These are phyloP conservation scores for Dichomitus squalens DNA, from an alignment of 1,284 basidiomycete species.

Conservation along the genomic window DNA sequence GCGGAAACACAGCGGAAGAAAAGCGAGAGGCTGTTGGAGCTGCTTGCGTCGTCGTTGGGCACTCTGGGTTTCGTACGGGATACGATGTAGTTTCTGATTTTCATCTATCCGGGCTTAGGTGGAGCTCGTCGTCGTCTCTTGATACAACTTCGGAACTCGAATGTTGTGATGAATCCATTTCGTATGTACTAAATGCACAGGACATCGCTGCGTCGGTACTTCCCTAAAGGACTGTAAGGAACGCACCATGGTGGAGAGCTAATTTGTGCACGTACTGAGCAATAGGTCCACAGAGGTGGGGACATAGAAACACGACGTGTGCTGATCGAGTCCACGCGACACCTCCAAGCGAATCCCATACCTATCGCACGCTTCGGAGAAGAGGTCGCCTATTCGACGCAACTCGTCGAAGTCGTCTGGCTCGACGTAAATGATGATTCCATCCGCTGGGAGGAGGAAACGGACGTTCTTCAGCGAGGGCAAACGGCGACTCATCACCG, in stretches of 20 bases:
- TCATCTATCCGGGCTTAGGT: neutral
- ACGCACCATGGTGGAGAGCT: too few relatives aligned
- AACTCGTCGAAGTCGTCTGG: too few relatives aligned
- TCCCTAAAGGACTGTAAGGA: too few relatives aligned
- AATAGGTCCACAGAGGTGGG: constrained; percentile 7
- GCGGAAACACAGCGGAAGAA: constrained; percentile 70
- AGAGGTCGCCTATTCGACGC: neutral
- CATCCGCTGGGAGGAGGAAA: constrained; percentile 19
- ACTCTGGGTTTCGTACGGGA: constrained; percentile 70
- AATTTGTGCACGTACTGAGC: too few relatives aligned
- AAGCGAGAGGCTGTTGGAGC: constrained; percentile 70
- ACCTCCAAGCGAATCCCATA: constrained; percentile 11
- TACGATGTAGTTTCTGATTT: constrained; percentile 34
- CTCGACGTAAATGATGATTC: too few relatives aligned
- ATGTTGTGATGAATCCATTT: neutral
- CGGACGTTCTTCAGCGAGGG: constrained; percentile 13
- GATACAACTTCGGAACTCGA: neutral
- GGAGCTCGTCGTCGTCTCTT: neutral
- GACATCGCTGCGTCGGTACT: neutral
- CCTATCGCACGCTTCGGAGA: constrained; percentile 1
- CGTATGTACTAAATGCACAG: neutral
- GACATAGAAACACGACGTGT: constrained; percentile 14
- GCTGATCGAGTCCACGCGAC: constrained; percentile 19
- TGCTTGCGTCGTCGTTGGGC: constrained; percentile 71
- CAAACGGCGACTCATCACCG: neutral